Evolutionary conservation across 106 monocot species (phyloP), one percentile per base, ranked within the genome.

Genomic region (Dactylorhiza incarnata): DNA sequence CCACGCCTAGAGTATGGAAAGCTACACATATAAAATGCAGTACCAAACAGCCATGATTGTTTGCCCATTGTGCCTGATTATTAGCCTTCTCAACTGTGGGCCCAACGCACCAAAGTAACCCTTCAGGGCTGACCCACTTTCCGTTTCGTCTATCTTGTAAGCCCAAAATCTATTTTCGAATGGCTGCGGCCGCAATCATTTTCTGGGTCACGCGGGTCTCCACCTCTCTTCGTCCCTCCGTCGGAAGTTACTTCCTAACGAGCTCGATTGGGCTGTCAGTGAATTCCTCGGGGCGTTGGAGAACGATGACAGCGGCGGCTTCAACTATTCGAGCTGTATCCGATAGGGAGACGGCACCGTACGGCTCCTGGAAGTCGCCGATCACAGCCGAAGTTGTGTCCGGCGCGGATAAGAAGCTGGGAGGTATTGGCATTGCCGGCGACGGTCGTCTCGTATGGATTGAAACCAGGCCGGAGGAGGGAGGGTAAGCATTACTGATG

Each of bases 361-460:
- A 91, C 73, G 97, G 97, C 0, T 87, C 97, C 0, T 99, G 97
- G 97, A 89, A 84, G 78, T 99, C 97, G 16, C 97, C 94, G 48
- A 99, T 99, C 81, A 85, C 94, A 45, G 83, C 91, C 5, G 91
- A 99, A 29, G 87, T 86, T 22, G 94, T 89, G 24, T 81, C 97
- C 22, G 86, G 87, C 7, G 91, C 91, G 3, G 87, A 86, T n/a
- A 94, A 89, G 80, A 76, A 82, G 17, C 86, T 99, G 56, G 84
- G 86, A 2, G 97, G 94, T 1, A 74, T 99, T 20, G 86, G 81
- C 47, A 80, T 89, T 45, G 89, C 79, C 49, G 94, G 84, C 0
- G 94, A 89, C 26, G 97, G 89, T 1, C 89, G 94, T 20, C 83
- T 99, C 16, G 47, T 99, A 12, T 99, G 94, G 97, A 80, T 89